Conservation (phyloP, 1,284 basidiomycete genomes). For the Tetrapyrgos nigripes region DNA sequence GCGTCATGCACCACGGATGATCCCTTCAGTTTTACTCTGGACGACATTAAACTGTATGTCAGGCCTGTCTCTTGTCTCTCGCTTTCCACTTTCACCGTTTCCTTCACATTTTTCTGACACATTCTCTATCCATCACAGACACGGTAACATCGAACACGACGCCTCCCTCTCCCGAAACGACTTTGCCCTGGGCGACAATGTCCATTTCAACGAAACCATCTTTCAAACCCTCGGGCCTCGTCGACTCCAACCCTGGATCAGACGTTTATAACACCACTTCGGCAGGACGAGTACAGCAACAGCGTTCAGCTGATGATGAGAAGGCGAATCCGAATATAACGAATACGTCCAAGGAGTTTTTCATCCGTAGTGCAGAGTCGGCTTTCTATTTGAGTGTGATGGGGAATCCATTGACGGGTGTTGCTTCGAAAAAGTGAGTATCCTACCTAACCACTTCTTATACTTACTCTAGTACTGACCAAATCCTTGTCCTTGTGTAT, state of each 20-base stretch:
- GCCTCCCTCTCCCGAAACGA: too few relatives aligned
- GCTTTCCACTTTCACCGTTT: not conserved
- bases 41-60: conserved; percentile 21
- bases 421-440: conserved; percentile 24
- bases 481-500: not conserved
- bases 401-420: conserved; percentile 24
- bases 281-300: conserved; percentile 22
- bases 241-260: conserved; percentile 27
- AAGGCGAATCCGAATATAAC: conserved; percentile 21
- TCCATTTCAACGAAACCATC: too few relatives aligned
- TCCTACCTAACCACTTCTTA: too few relatives aligned
- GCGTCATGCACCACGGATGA: conserved; percentile 20
- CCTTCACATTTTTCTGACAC: conserved; percentile 24
- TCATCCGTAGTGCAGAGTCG: conserved; percentile 19
- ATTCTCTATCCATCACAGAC: conserved; percentile 24
- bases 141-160: conserved; percentile 27
- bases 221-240: conserved; percentile 21
- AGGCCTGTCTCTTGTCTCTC: not conserved
- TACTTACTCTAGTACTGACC: too few relatives aligned
- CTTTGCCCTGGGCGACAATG: too few relatives aligned
- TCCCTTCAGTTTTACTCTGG: conserved; percentile 20
- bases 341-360: conserved; percentile 25
- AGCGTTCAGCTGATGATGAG: conserved; percentile 21
- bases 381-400: conserved; percentile 24
- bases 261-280: conserved; percentile 26